Evolutionary conservation across 129 eudicot species (phyloP).

Genomic region (Helianthus tuberosus): DNA sequence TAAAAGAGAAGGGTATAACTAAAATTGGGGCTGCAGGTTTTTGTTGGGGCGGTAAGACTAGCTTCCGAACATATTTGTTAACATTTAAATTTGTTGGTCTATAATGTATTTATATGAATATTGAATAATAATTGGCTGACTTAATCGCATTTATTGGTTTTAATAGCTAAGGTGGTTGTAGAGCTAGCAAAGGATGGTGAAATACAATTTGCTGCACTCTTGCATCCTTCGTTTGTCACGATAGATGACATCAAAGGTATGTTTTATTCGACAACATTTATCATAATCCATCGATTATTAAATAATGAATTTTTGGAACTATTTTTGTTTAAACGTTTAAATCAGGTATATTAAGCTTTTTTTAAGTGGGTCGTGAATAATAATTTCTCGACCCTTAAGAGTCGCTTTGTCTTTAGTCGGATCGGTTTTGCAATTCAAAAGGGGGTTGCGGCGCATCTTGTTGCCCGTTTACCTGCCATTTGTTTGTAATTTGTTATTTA

Average conservation of each 20-base stretch:
- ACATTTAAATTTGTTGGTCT: no score
- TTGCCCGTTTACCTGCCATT: no score
- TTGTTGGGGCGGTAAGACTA: slow-evolving; percentile 83
- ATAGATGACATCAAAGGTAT: slow-evolving; percentile 71
- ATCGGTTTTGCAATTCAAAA: no score
- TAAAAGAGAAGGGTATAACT: slow-evolving; percentile 60
- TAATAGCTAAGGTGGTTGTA: slow-evolving; percentile 43
- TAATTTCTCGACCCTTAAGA: no score
- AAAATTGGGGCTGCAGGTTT: slow-evolving; percentile 83
- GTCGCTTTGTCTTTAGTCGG: no score
- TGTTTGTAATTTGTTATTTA: not conserved
- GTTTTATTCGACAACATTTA: not conserved
- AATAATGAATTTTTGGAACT: no score
- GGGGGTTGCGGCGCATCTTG: no score
- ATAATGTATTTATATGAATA: not conserved
- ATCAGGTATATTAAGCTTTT: no score
- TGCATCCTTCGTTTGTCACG: slow-evolving; percentile 67
- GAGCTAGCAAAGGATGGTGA: slow-evolving; percentile 43
- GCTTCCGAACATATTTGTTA: not conserved
- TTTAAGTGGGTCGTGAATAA: no score
- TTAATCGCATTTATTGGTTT: not conserved
- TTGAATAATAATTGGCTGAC: not conserved
- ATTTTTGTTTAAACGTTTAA: not conserved
- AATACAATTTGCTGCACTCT: slow-evolving; percentile 53
- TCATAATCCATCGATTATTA: not conserved